Base-by-base conservation (phyloP, 1,139 yeast species). In the Candida sp. region DNA sequence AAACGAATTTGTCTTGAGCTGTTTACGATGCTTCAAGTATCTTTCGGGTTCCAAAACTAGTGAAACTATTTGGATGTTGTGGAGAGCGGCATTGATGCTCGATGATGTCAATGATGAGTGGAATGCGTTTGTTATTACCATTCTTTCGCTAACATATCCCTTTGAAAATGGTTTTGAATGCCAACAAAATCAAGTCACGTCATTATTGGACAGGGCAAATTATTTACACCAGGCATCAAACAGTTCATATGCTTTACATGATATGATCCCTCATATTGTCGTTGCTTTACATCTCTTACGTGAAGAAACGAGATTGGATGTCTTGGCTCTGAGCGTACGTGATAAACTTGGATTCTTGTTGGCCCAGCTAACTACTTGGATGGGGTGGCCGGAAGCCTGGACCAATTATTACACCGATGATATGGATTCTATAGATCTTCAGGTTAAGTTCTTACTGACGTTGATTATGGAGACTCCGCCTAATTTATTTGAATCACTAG, bases 381-480 rank as follows among this genome's bases (percentile, higher is more conserved):
- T 85, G 78, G 83, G 86, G 1, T 89, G 97, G 97, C 78, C 84
- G 3, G 77, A 70, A 0, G 47, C 58, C 0, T 90, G 97, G 97
- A 59, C 64, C 15, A 58, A 61, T 2, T 83, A 82, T 55, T 87
- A 88, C 55, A 68, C 61, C 59, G 52, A 66, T 5, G 67, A 64
- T 32, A 34, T 42, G 1, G 40, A 39, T 2, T 35, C 36, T 1
- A 53, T 67, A 7, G 74, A 68, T 49, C 46, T 46, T 37, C 56
- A 55, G 12, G 48, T 55, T 3, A 52, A 55, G 40, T 68, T 80
- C 38, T 56, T 74, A 2, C 76, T 70, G 60, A 68, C 71, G 4
- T 73, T 73, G 41, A 66, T 77, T 7, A 48, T 79, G 8, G 63
- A 68, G 1, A 46, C 55, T 0, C 88, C 88, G 1, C 87, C 87